Percentiles rank a stretch among this genome's conserved stretches.
Conservation (phyloP, 345 rosid genomes). For the Syzygium grande region DNA sequence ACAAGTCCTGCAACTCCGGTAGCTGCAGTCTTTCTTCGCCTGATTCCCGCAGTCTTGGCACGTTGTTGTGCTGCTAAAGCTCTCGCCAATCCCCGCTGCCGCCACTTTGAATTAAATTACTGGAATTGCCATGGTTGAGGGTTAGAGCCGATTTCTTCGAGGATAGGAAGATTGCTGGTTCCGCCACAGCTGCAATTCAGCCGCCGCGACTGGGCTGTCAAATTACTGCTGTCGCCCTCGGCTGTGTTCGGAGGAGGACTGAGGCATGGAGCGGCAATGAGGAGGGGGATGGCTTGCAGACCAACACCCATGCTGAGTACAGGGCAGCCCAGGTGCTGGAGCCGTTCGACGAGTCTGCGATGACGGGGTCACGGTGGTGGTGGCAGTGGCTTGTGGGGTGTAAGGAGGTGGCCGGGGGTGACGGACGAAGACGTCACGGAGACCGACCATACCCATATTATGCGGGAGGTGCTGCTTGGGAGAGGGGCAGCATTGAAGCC, state of each 20-base stretch:
- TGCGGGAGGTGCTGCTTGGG: conserved; percentile 40
- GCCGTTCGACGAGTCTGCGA: conserved; percentile 24
- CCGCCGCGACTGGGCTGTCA: conserved; percentile 26
- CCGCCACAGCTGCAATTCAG: conserved; percentile 63
- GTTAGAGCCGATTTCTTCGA: conserved; percentile 23
- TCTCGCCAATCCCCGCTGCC: conserved; percentile 25
- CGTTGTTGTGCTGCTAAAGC: neutral
- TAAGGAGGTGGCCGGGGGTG: conserved; percentile 52
- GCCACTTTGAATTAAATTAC: conserved; percentile 13
- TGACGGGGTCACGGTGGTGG: conserved; percentile 28
- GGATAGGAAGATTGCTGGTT: conserved; percentile 10
- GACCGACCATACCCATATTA: conserved; percentile 82
- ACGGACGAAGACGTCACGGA: conserved; percentile 65
- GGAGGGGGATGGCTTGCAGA: conserved; percentile 65
- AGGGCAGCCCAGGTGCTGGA: conserved; percentile 18
- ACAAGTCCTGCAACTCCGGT: conserved; percentile 84
- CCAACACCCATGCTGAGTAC: conserved; percentile 67
- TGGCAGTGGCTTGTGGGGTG: conserved; percentile 27
- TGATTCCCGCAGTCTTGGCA: conserved; percentile 30
- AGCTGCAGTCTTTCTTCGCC: conserved; percentile 88
- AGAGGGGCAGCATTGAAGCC: conserved; percentile 91
- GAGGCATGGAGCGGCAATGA: conserved; percentile 46
- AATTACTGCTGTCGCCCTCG: conserved; percentile 7
- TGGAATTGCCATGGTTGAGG: conserved; percentile 22
- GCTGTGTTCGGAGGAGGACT: conserved; percentile 16